Evolutionary conservation across 2,329 filamentous ascomycete species (phyloP), one percentile per base, ranked within the genome.

Genomic region (Ophiosphaerella korrae): DNA sequence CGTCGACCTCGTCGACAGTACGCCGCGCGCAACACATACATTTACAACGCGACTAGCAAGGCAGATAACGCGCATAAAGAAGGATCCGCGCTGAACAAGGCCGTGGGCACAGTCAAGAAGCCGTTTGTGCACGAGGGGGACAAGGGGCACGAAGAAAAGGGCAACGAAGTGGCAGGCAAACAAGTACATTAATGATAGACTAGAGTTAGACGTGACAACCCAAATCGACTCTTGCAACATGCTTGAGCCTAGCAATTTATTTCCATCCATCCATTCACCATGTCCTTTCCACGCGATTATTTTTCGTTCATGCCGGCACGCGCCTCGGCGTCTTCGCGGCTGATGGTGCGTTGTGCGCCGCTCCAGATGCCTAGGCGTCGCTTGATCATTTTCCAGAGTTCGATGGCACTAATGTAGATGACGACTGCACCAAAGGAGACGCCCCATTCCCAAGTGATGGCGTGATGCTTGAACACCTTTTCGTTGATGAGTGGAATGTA

Each of bases 381-480:
- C 64, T 79, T 78, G 26, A 75, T 55, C 36, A 74, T 75, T 60
- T 79, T 79, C 76, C 76, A 79, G 33, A 57, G 68, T 62, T 79
- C 76, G 13, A 78, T 75, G 0, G 72, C 67, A 8, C 66, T 63
- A 1, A 78, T 57, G 50, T 78, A 79, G 2, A 73, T 62, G 2
- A 75, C 69, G 7, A 77, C 62, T 16, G 71, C 74, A 12, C 66
- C 75, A 44, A 75, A 70, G 13, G 75, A 72, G 18, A 80, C 62
- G 13, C 74, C 76, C 77, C 77, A 80, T 56, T 79, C 77, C 77
- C 76, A 79, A 1, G 64, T 70, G 46, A 79, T 72, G 1, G 63
- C 57, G 11, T 63, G 59, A 47, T 80, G 77, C 48, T 77, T 75
- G 68, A 80, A 79, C 6, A 80, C 77, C 45, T 73, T 63, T 23